Evolutionary conservation across 2,329 filamentous ascomycete species (phyloP).

Genomic region (Helotiales sp.): DNA sequence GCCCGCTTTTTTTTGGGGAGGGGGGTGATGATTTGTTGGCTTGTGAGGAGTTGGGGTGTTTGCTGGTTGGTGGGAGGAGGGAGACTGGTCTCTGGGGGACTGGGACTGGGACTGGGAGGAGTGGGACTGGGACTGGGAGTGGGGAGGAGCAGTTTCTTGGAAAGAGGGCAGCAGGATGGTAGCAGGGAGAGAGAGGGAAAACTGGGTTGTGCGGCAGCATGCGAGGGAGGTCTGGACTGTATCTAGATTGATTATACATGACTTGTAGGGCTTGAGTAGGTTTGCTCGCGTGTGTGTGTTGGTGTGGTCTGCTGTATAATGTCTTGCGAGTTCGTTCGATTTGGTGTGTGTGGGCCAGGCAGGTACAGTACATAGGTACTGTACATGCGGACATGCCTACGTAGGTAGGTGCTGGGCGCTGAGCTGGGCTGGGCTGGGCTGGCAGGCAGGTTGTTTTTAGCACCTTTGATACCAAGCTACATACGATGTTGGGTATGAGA

Average conservation of each 20-base stretch:
- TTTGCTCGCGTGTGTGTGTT: not conserved
- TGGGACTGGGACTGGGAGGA: too few relatives aligned
- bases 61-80: not conserved
- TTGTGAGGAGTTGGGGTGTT: not conserved
- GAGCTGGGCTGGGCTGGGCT: too few relatives aligned
- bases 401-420: not conserved
- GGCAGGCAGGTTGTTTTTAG: not conserved
- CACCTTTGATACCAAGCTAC: not conserved
- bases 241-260: not conserved
- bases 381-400: not conserved
- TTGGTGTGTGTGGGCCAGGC: not conserved
- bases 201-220: not conserved
- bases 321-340: not conserved
- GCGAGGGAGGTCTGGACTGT: not conserved
- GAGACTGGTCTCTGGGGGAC: too few relatives aligned
- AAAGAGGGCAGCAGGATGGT: too few relatives aligned
- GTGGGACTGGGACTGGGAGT: too few relatives aligned
- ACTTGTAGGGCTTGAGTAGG: not conserved
- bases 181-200: too few relatives aligned
- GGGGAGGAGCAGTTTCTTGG: too few relatives aligned
- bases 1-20: constrained; percentile 1
- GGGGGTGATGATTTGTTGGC: not conserved
- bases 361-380: not conserved
- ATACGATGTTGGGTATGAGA: not conserved
- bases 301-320: too few relatives aligned